Evolutionary conservation across 108 stramenopile species (phyloP), one percentile per base, ranked within the genome.

Genomic region (Skeletonema costatum): DNA sequence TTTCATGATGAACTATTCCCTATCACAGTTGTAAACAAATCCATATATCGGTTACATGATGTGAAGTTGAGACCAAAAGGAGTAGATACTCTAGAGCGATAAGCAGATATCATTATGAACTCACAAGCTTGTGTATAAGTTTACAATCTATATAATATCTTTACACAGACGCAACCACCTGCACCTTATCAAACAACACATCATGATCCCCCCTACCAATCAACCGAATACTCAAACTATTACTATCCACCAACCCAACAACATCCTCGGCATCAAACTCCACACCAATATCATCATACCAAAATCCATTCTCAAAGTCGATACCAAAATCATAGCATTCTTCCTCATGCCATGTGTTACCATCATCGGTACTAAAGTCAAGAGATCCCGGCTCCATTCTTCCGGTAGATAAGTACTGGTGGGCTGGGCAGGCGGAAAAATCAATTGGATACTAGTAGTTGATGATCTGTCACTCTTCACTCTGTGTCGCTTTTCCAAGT

Each of bases 101-200:
- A n/a, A n/a, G n/a, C n/a, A n/a, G n/a, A n/a, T n/a, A n/a, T n/a
- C n/a, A n/a, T n/a, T n/a, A n/a, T n/a, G n/a, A n/a, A n/a, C n/a
- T n/a, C n/a, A n/a, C n/a, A n/a, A n/a, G n/a, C n/a, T n/a, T n/a
- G n/a, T n/a, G n/a, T n/a, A n/a, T n/a, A 46, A 46, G 11, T 14
- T 46, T 16, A 12, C 11, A 46, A 16, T 46, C 44, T 46, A 46
- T 46, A 25, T 25, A 25, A 25, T 25, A 25, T 25, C 16, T 21
- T 53, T 53, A 53, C 8, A 6, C 1, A 1, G 51, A 53, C 0
- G 14, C 51, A 56, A 56, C 53, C 19, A 56, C 53, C 25, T 29
- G 19, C 8, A 75, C 44, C 66, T 67, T 62, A 42, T 75, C 74
- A 29, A 75, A 67, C 53, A 75, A 31, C 7, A 75, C 74, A 65